Evolutionary conservation across 208 protist species (phyloP), one percentile per base, ranked within the genome.

Genomic region (Tetramitus jugosus): DNA sequence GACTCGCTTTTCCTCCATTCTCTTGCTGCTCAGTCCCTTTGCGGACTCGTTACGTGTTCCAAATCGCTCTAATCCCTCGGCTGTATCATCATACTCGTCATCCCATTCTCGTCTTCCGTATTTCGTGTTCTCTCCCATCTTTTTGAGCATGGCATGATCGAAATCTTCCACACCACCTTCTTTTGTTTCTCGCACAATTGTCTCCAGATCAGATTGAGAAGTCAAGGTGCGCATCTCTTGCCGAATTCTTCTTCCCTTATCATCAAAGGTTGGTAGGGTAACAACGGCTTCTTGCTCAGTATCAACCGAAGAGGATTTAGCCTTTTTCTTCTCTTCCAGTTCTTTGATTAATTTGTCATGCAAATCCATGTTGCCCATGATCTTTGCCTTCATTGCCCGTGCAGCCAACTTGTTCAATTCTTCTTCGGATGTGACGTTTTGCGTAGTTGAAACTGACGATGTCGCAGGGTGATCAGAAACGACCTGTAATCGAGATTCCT

Each of bases 151-250:
- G 23, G 23, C 8, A 37, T 0, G 14, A 71, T 71, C 65, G 49
- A 71, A 71, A 33, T 71, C n/a, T 71, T 71, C 39, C 2, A 71
- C 65, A 33, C n/a, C 26, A 33, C 35, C n/a, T 46, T 71, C 65
- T 49, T 71, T 71, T 35, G 65, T 40, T 74, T 74, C 67, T n/a
- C 46, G 37, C 7, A 46, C 39, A 4, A 74, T 3, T 1, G 46
- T 43, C 1, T 35, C 2, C 7, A 74, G 37, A 23, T 74, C 42
- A 13, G 0, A 7, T 39, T 33, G 17, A 53, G 46, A 10, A 26
- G 2, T 17, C 20, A 53, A 33, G 4, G 46, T 43, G 20, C 53
- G 29, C 33, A 8, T 53, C 33, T 26, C 35, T 71, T 71, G 35
- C 20, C 35, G n/a, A 53, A 74, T 74, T 31, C 42, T 45, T 8